Evolutionary conservation across 768 basidiomycete species (phyloP), one percentile per base, ranked within the genome.

Genomic region (Tylopilus sp.): DNA sequence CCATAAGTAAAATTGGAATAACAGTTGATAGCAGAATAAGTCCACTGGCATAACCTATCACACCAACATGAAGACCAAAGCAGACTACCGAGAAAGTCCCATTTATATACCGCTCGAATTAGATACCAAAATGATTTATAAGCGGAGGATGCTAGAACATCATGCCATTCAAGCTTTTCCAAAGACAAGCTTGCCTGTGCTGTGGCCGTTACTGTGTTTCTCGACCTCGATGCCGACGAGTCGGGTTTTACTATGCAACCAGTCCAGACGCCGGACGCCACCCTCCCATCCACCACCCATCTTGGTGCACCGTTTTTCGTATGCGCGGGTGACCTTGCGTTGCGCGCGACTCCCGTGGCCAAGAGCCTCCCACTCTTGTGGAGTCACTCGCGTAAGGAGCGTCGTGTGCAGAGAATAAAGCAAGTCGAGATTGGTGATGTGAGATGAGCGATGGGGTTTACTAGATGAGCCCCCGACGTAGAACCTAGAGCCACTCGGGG

Each of bases 201-300:
- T 62, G 36, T 64, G 63, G n/a, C 64, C 66, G 25, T 69, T 63
- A 8, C 65, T 60, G 42, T 71, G 68, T 54, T 76, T 80, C 59
- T 78, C 75, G 52, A 83, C 74, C 59, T 85, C 82, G 53, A 87
- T 73, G 22, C 85, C 85, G 28, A 81, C 71, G 33, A 87, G 62
- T 41, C 73, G 69, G 28, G 80, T 83, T 61, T 82, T 85, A 28
- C 77, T 74, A 18, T 80, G 80, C 40, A 87, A 71, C 76, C 80
- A 86, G 68, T 87, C 85, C 13, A 86, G 65, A 44, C 85, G 70
- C 41, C 82, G 75, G 25, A 88, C 81, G n/a, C 85, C 85, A 18
- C 75, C 75, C 23, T 84, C 82, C 83, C 83, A 85, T 12, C 81
- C 83, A 2, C 79, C 83, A 23, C 82, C 83, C 83, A 79, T 75